These are phyloP conservation scores for Lactarius sanguifluus DNA, from an alignment of 768 basidiomycete species.

Conservation along the genomic window DNA sequence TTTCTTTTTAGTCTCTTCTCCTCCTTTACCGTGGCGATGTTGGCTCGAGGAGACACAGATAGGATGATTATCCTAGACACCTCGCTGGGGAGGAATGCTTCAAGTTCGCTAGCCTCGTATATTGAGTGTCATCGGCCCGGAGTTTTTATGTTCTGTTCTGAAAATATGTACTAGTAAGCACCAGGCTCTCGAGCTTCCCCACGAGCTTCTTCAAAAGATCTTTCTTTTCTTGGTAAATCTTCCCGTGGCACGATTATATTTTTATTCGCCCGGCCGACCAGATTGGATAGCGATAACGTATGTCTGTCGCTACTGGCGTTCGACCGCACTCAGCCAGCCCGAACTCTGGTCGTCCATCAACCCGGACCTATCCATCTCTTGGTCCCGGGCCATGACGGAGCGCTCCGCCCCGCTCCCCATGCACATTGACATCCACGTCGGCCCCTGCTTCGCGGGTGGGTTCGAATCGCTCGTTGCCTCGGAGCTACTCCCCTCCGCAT, in stretches of 20 bases:
- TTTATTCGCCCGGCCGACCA: not conserved
- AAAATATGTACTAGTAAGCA: not conserved
- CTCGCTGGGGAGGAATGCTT: not conserved
- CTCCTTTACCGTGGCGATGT: not conserved
- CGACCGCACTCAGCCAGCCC: slow-evolving; percentile 19
- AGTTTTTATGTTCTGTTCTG: not conserved
- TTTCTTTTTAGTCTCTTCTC: not conserved
- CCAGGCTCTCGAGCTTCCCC: slow-evolving; percentile 1
- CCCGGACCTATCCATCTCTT: slow-evolving; percentile 9
- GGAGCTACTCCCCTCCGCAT: slow-evolving; percentile 18
- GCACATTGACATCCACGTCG: slow-evolving; percentile 10
- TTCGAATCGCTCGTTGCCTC: slow-evolving; percentile 17
- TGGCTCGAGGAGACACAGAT: not conserved
- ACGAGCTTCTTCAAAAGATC: slow-evolving; percentile 22
- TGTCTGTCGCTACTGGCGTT: slow-evolving; percentile 22
- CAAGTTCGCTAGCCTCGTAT: not conserved
- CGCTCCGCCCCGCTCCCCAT: slow-evolving; percentile 21
- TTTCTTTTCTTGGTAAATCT: not conserved
- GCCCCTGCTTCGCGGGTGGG: not conserved
- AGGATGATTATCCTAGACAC: not conserved
- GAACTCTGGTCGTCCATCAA: slow-evolving; percentile 22
- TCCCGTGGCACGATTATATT: too few relatives aligned
- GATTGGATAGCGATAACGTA: slow-evolving; percentile 14
- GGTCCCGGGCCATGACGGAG: slow-evolving; percentile 22
- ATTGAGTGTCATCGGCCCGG: not conserved